Base-by-base conservation (phyloP, 164 flowering plant genomes). In the Berberis thunbergii region DNA sequence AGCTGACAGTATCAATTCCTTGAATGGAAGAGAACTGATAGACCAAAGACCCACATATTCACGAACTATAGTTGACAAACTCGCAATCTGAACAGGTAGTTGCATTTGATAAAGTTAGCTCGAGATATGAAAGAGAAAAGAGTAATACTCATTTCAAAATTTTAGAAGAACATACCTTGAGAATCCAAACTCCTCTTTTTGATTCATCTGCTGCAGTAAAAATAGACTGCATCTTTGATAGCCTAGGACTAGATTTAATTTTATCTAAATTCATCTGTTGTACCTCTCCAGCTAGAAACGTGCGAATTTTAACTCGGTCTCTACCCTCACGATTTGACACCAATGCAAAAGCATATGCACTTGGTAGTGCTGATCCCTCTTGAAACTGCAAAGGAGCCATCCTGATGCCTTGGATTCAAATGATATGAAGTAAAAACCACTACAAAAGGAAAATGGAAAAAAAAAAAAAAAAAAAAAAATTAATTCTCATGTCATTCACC, bases 51-150 rank as follows among this genome's bases (percentile, higher is more conserved):
- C 99, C 55, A 75, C 72, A 80, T 87, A 94, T 74, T 94, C 97
- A 67, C 95, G 97, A 55, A 77, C 72, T 57, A 89, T 89, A 45
- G 99, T 94, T 57, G 99, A 94, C 69, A 89, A 84, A 75, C 96
- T 86, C 80, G 96, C 83, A 41, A 94, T 80, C 96, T 91, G 90
- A 49, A 69, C 4, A 3, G 41, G 12, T 46, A 61, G 49, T 55
- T 56, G 46, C 56, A 66, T 45, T 53, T 54, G 54, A 41, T 8
- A 52, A 63, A 45, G 57, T 3, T 49, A 11, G 45, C 43, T 46
- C 26, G 46, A 57, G 49, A 43, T 49, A 26, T 13, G 53, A 4
- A 26, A 41, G 11, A 55, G n/a, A 50, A 45, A n/a, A 2, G 39
- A 7, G 13, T 2, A 49, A 11, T 41, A 41, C 44, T 2, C 0